Base-by-base conservation (phyloP, 2,329 filamentous ascomycete species). In the Pseudogymnoascus sp. region DNA sequence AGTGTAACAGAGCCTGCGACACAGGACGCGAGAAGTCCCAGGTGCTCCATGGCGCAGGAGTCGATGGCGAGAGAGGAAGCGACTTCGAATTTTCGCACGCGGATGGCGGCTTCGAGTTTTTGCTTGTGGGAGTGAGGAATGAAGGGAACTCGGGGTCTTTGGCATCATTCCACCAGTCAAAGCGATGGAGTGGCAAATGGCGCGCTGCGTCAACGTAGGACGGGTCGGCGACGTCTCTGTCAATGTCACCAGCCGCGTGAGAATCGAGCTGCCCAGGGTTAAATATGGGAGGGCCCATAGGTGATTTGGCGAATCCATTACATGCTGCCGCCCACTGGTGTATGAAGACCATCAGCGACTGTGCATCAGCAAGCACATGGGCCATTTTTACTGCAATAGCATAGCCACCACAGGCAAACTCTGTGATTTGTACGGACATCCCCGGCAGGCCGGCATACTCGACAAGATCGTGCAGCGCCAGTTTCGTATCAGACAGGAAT, bases 331-430 rank as follows among this genome's bases (percentile, higher is more conserved):
- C 74, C 78, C 77, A 82, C 15, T 73, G 67, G 33, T 77, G 73
- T 36, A 79, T 72, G 60, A 82, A 82, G 3, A 72, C 67, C 62
- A 77, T 70, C 62, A 82, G 67, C 0, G 76, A 69, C 17, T 75
- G 71, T 1, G 79, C 79, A 65, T 82, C 80, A 0, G 77, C 76
- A 3, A 82, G 70, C 3, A 73, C 71, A 67, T 82, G 80, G 0
- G 78, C 74, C 19, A 79, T 67, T 57, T 74, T 74, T n/a, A 79
- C 69, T 9, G 75, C 74, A 9, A 82, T 65, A 1, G 74, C 76
- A 47, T 76, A 76, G 2, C 76, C 77, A 1, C 78, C 78, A 60
- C 76, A 77, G 8, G 69, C 65, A 65, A 81, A 78, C 0, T 68
- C 64, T 0, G 72, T 80, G 33, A 80, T 63, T 67, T 81, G 79